Conservation (phyloP, 1,284 basidiomycete species). For the Mycena citricolor region DNA sequence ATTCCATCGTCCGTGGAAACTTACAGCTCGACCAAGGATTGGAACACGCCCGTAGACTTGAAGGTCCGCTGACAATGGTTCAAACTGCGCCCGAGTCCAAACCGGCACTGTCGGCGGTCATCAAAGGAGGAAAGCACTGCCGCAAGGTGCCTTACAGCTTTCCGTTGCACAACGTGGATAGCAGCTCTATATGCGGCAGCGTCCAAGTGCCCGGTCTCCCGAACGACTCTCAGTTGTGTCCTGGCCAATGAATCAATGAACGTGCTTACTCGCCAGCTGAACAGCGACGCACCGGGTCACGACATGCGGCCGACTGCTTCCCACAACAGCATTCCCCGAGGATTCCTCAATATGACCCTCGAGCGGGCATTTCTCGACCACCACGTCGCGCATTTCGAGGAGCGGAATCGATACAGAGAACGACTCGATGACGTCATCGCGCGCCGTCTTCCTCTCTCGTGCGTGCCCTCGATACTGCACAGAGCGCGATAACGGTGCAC, state of each 20-base stretch:
- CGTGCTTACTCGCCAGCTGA: too few relatives aligned
- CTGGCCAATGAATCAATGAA: not conserved
- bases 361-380: too few relatives aligned
- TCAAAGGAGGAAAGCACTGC: not conserved
- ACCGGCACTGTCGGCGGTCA: slow-evolving; percentile 9
- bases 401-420: too few relatives aligned
- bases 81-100: slow-evolving; percentile 3
- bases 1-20: slow-evolving; percentile 16
- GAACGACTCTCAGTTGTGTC: slow-evolving; percentile 17
- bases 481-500: too few relatives aligned
- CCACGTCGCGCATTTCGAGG: slow-evolving; percentile 11
- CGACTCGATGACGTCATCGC: too few relatives aligned
- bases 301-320: slow-evolving; percentile 13
- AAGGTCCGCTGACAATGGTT: slow-evolving; percentile 11
- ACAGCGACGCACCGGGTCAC: slow-evolving; percentile 13
- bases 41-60: slow-evolving; percentile 15
- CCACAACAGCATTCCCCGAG: too few relatives aligned
- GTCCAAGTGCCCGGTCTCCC: slow-evolving; percentile 14
- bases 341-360: too few relatives aligned
- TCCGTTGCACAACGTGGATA: slow-evolving; percentile 4
- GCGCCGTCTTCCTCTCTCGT: too few relatives aligned
- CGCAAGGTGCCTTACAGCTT: slow-evolving; percentile 16
- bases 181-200: slow-evolving; percentile 17
- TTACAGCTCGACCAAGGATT: slow-evolving; percentile 18
- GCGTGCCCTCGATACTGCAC: too few relatives aligned